phyloP scores from a whole-genome alignment of 495 filamentous ascomycete genomes.

The Tuber borchii region DNA sequence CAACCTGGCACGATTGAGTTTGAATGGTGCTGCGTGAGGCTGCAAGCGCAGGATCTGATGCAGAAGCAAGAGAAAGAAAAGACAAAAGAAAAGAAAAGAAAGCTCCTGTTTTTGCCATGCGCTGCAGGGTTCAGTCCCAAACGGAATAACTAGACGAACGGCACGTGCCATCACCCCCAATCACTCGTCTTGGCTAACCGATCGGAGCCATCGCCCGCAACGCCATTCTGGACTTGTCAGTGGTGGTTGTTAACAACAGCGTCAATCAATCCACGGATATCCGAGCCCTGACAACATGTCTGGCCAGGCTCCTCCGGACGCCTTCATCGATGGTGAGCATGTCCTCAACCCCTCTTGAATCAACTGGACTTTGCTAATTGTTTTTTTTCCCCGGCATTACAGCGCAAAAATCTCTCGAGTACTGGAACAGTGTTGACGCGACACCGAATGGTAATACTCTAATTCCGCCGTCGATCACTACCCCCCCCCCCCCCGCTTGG shows the following conservation, averaged over 20 bases:
- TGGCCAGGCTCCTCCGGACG: slow-evolving; percentile 22
- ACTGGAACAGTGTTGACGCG: slow-evolving; percentile 69
- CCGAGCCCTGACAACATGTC: slow-evolving; percentile 1
- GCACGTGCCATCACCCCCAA: background rate
- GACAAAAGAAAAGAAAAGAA: background rate
- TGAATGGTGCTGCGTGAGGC: background rate
- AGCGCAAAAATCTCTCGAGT: slow-evolving; percentile 50
- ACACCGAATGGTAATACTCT: slow-evolving; percentile 53
- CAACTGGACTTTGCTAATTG: background rate
- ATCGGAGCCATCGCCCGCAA: background rate
- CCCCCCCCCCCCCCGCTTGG: background rate
- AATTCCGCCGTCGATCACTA: background rate
- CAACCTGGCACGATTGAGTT: background rate
- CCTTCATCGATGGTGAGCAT: slow-evolving; percentile 24
- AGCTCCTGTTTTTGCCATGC: background rate
- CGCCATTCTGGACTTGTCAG: background rate
- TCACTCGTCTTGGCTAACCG: background rate
- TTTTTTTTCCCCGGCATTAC: background rate
- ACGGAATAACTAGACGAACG: background rate
- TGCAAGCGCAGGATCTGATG: background rate
- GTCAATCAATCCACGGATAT: background rate
- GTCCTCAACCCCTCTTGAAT: background rate
- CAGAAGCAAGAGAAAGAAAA: background rate
- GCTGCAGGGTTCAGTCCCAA: background rate
- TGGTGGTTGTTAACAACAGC: background rate